Percentiles rank a stretch among this genome's conserved stretches.
Evolutionary conservation across 1,139 yeast genomes (phyloP).

Genomic region (Saccharomyces hybrid): DNA sequence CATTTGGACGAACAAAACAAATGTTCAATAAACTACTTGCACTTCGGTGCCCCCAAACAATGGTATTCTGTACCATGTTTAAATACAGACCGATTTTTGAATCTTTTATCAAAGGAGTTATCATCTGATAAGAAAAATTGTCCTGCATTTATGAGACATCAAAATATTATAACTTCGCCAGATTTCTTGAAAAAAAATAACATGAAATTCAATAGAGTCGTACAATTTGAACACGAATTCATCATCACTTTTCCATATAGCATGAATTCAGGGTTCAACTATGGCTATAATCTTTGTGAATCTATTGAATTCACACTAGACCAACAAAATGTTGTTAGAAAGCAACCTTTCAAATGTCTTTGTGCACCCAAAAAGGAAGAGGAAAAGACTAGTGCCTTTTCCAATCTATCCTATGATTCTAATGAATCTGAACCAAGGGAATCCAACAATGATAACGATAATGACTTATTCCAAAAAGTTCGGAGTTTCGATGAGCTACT

Average conservation of each 20-base stretch:
- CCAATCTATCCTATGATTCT: neutral
- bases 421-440: neutral
- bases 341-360: slow-evolving; percentile 52
- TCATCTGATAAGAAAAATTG: neutral
- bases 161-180: slow-evolving; percentile 49
- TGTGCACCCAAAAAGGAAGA: slow-evolving; percentile 72
- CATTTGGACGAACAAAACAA: slow-evolving; percentile 81
- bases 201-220: slow-evolving; percentile 52
- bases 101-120: slow-evolving; percentile 29
- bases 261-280: slow-evolving; percentile 77
- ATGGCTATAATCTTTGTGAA: slow-evolving; percentile 74
- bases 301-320: slow-evolving; percentile 78
- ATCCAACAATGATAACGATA: neutral
- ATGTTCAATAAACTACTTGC: slow-evolving; percentile 71
- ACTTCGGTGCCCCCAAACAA: slow-evolving; percentile 84
- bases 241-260: slow-evolving; percentile 78
- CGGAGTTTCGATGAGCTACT: slow-evolving; percentile 17
- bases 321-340: slow-evolving; percentile 67
- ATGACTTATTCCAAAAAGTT: slow-evolving; percentile 9
- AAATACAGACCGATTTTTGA: neutral
- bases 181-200: slow-evolving; percentile 47
- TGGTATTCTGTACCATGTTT: slow-evolving; percentile 67
- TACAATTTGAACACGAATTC: slow-evolving; percentile 64
- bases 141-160: neutral
- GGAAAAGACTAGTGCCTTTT: slow-evolving; percentile 42